Evolutionary conservation across 257 asterid species (phyloP).

Genomic region (Paulownia fortunei): DNA sequence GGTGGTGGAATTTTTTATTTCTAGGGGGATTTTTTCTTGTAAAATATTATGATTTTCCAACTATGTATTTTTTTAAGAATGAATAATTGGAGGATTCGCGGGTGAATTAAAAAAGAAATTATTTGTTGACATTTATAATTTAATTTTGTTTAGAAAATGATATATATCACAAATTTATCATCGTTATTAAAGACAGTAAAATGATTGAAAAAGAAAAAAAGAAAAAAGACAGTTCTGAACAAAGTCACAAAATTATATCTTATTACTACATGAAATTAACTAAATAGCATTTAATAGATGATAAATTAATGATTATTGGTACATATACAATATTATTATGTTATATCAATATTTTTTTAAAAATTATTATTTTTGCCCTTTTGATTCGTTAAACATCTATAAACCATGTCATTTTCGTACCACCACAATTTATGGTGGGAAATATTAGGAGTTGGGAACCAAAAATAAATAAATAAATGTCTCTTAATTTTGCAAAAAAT

Average conservation of each 20-base stretch:
- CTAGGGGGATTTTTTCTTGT: neutral
- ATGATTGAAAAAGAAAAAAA: too few species aligned
- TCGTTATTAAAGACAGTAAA: too few species aligned
- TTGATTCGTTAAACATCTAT: too few species aligned
- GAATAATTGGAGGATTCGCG: constrained; percentile 1
- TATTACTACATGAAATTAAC: neutral
- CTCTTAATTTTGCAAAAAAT: neutral
- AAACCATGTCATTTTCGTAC: neutral
- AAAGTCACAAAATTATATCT: neutral
- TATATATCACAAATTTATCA: too few species aligned
- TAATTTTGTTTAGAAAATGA: neutral
- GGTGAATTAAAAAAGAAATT: neutral
- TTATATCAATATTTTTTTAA: too few species aligned
- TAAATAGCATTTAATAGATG: neutral
- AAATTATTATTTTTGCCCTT: too few species aligned
- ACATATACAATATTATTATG: too few species aligned
- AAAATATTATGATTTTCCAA: neutral
- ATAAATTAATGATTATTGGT: too few species aligned
- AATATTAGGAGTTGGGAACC: neutral
- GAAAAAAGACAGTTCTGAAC: too few species aligned
- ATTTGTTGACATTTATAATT: neutral
- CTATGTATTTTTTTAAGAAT: constrained; percentile 15
- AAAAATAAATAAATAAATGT: too few species aligned
- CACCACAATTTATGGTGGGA: neutral
- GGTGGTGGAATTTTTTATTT: constrained; percentile 3